Evolutionary conservation across 768 basidiomycete species (phyloP).

Genomic region (Russula lepida): DNA sequence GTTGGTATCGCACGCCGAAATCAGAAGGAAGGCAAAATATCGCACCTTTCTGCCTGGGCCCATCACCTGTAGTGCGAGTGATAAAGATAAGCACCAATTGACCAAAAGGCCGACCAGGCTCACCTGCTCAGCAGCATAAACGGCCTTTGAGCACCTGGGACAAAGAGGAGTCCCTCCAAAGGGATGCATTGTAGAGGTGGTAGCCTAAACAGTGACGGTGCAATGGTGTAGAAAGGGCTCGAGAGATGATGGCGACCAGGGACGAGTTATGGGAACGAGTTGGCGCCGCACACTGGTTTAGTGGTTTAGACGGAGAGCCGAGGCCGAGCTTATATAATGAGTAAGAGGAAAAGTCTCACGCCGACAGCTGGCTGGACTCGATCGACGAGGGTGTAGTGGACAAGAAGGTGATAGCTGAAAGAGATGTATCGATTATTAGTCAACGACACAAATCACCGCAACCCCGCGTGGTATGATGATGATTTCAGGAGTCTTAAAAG

Average conservation of each 20-base stretch:
- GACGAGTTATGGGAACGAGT: background rate
- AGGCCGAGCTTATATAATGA: slow-evolving; percentile 1
- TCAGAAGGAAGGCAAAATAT: slow-evolving; percentile 10
- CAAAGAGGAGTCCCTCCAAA: slow-evolving; percentile 67
- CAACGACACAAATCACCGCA: background rate
- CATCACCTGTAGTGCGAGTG: slow-evolving; percentile 44
- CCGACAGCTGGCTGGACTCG: background rate
- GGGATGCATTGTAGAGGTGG: slow-evolving; percentile 44
- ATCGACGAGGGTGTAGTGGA: too few relatives aligned
- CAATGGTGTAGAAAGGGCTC: background rate
- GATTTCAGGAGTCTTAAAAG: background rate
- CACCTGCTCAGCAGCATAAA: slow-evolving; percentile 88
- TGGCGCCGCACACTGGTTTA: background rate
- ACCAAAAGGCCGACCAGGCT: slow-evolving; percentile 17
- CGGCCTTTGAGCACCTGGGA: slow-evolving; percentile 63
- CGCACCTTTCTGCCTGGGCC: slow-evolving; percentile 84
- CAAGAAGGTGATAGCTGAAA: background rate
- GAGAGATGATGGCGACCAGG: background rate
- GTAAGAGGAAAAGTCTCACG: background rate
- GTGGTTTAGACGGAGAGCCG: too few relatives aligned
- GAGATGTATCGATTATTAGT: background rate
- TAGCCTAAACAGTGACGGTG: background rate
- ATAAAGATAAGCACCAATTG: background rate
- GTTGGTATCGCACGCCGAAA: background rate
- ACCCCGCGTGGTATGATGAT: background rate